These are phyloP conservation scores for Botrytis porri DNA, from an alignment of 2,329 filamentous ascomycete genomes.

Conservation along the genomic window DNA sequence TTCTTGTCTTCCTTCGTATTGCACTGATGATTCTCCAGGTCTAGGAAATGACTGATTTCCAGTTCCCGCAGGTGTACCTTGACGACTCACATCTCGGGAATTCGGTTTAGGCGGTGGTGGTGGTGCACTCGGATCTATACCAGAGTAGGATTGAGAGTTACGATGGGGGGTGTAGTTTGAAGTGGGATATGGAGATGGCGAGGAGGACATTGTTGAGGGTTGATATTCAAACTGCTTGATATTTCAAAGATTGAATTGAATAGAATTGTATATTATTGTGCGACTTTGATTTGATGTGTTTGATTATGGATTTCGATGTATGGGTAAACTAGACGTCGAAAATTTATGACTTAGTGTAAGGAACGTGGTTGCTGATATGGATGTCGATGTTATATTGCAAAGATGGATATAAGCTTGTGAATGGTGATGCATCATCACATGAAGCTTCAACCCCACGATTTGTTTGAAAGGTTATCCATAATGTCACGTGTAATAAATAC, in stretches of 20 bases:
- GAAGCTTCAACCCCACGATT: constrained; percentile 8
- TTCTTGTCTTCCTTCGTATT: constrained; percentile 24
- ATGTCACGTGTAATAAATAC: not conserved
- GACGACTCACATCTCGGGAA: constrained; percentile 65
- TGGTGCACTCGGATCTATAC: constrained; percentile 50
- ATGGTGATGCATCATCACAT: not conserved
- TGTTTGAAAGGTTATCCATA: not conserved
- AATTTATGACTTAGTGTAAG: not conserved
- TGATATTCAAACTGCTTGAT: not conserved
- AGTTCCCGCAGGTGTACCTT: constrained; percentile 56
- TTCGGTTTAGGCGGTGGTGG: constrained; percentile 71
- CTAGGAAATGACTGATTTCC: constrained; percentile 37
- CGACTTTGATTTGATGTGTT: not conserved
- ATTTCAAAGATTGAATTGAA: not conserved
- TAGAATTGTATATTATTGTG: not conserved
- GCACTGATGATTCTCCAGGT: constrained; percentile 29
- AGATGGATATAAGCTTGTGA: constrained; percentile 1
- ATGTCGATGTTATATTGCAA: not conserved
- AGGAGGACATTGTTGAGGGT: constrained; percentile 25
- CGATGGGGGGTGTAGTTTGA: constrained; percentile 27
- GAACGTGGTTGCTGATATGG: not conserved
- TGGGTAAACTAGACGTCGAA: not conserved
- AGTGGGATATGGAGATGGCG: constrained; percentile 31
- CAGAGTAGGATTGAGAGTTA: constrained; percentile 39
- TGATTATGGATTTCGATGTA: not conserved